Base-by-base conservation (phyloP, 768 basidiomycete genomes). In the Coprinopsis cinerea region DNA sequence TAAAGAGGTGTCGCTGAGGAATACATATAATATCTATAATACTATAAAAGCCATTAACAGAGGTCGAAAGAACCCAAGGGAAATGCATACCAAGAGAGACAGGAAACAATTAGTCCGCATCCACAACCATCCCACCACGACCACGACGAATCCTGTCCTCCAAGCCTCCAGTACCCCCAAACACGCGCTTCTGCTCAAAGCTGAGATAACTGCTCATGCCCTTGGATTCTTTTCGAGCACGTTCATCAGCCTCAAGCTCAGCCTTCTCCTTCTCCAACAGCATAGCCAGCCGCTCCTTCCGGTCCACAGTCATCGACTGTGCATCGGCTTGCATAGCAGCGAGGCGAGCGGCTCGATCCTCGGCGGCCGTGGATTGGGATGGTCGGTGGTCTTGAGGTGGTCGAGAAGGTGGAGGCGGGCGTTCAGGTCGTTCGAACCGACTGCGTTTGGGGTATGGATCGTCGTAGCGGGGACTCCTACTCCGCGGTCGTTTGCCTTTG, bases 321-420 rank as follows among this genome's bases (percentile, higher is more conserved):
- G 95, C 95, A 51, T 85, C 80, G 1, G 76, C 67, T 20, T 83
- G 68, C 95, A 98, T 98, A 3, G 92, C 87, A 0, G 91, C 94
- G 24, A 98, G 72, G n/a, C 89, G 83, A 23, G 88, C 87, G 2
- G 83, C 83, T 27, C 93, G 85, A 24, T 84, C 85, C 1, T 76
- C 72, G 6, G 66, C 61, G 45, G 57, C 52, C 44, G 63, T 57
- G 27, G 60, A 45, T 1, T 37, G 25, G 54, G 41, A 25, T 4
- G 18, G 41, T 5, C 41, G 41, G 23, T 18, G 49, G 37, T 53
- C 50, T 40, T 52, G 59, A 37, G 66, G 58, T 44, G 64, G 56
- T 10, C 55, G 52, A 13, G 55, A 48, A 15, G 54, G 34, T 18
- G 55, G 54, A 39, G 57, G n/a, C n/a, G n/a, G n/a, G n/a, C n/a